phyloP scores from a whole-genome alignment of 2,329 filamentous ascomycete species.

The Aspergillus tubingensis region DNA sequence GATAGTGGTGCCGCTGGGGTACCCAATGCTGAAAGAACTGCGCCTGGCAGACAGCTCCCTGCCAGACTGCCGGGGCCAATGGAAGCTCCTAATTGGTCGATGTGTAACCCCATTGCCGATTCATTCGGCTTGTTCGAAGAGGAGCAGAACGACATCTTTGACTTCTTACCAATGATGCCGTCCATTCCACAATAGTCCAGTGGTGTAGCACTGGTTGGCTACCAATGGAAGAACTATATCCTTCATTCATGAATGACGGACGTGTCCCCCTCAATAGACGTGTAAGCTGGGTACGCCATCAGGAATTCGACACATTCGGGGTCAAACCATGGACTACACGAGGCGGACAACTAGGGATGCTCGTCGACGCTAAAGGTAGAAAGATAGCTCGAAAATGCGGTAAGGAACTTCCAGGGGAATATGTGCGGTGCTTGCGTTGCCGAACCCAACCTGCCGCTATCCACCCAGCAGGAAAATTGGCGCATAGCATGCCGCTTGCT shows the following conservation, averaged over 20 bases:
- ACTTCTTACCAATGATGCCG: conserved; percentile 39
- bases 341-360: background rate
- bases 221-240: background rate
- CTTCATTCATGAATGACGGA: background rate
- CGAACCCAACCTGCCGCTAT: background rate
- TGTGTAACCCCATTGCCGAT: conserved; percentile 40
- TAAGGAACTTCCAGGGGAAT: background rate
- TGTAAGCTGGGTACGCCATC: background rate
- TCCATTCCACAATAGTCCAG: conserved; percentile 26
- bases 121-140: conserved; percentile 41
- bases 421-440: background rate
- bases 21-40: conserved; percentile 22
- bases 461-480: background rate
- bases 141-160: conserved; percentile 40
- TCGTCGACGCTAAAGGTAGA: background rate
- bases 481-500: background rate
- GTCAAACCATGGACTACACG: background rate
- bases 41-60: conserved; percentile 25
- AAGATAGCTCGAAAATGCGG: background rate
- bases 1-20: conserved; percentile 18
- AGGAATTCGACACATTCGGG: background rate
- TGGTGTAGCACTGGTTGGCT: background rate
- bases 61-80: conserved; percentile 31
- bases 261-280: background rate
- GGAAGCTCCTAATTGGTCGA: conserved; percentile 39